Percentiles rank a stretch among this genome's conserved stretches.
phyloP scores from a whole-genome alignment of 495 filamentous ascomycete species.

The Neurospora sp. region DNA sequence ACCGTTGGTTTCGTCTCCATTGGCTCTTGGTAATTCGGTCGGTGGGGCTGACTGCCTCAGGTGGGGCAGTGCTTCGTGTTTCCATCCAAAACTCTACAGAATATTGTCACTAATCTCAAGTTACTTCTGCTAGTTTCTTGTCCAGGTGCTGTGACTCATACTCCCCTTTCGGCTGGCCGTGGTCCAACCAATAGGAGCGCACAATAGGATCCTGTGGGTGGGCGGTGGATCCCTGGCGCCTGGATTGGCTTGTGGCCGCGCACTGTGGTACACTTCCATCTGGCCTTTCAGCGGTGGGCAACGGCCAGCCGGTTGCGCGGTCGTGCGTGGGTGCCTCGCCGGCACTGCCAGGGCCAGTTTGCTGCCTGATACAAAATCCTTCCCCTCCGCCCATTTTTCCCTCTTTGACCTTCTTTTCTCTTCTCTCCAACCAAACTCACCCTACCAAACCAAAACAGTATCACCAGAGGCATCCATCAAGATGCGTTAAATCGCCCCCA shows the following conservation, averaged over 20 bases:
- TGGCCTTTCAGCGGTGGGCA: neutral
- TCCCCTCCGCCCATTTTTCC: conserved; percentile 12
- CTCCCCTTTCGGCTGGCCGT: conserved; percentile 20
- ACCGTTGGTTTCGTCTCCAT: neutral
- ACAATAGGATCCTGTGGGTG: neutral
- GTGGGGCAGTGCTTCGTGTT: conserved; percentile 2
- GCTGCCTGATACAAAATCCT: conserved; percentile 30
- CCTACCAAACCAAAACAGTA: conserved; percentile 2
- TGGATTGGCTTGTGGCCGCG: neutral
- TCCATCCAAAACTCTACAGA: neutral
- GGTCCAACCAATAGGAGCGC: conserved; percentile 5
- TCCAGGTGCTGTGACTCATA: conserved; percentile 19
- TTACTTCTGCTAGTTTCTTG: neutral
- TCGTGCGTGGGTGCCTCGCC: neutral
- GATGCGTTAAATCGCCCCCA: conserved; percentile 27
- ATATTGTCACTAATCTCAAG: neutral
- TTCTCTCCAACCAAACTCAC: conserved; percentile 18
- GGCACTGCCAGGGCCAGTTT: conserved; percentile 3
- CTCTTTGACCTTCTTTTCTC: conserved; percentile 8
- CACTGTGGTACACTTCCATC: neutral
- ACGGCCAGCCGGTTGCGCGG: neutral
- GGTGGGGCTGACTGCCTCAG: neutral
- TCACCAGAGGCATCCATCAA: conserved; percentile 23
- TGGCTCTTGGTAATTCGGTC: neutral
- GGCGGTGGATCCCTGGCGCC: neutral